These are phyloP conservation scores for Westerdykella sp. DNA, from an alignment of 2,329 filamentous ascomycete species.

Conservation along the genomic window DNA sequence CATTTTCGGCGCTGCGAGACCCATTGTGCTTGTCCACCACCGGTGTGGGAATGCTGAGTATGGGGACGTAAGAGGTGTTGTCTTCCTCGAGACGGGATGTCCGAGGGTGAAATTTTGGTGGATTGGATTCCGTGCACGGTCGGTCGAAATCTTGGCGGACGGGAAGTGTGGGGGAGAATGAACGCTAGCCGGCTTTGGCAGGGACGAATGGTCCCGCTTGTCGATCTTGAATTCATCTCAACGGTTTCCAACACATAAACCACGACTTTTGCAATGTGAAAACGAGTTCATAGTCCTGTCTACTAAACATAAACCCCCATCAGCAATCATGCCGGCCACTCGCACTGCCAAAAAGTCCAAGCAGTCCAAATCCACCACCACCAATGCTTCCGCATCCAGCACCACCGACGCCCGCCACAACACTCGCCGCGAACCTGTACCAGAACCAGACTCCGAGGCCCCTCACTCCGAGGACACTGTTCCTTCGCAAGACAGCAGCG, in stretches of 20 bases:
- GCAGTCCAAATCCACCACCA: not conserved
- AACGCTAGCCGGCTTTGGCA: not conserved
- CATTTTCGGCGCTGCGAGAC: constrained; percentile 63
- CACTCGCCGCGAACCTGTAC: not conserved
- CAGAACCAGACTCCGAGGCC: not conserved
- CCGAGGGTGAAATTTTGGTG: constrained; percentile 25
- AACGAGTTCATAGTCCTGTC: not conserved
- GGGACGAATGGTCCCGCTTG: not conserved
- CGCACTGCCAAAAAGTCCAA: not conserved
- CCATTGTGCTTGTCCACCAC: constrained; percentile 47
- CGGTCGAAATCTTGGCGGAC: constrained; percentile 25
- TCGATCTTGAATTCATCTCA: no score
- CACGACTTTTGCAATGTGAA: not conserved
- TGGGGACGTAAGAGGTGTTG: not conserved
- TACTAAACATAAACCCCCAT: not conserved
- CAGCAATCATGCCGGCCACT: not conserved
- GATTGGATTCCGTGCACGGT: constrained; percentile 11
- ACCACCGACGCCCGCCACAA: not conserved
- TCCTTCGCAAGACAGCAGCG: not conserved
- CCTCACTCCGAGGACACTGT: not conserved
- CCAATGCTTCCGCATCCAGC: not conserved
- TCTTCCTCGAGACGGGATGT: not conserved
- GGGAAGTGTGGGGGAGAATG: constrained; percentile 12
- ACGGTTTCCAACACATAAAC: not conserved
- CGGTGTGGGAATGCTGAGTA: not conserved